Percentiles rank a stretch among this genome's conserved stretches.
Conservation (phyloP, 495 filamentous ascomycete species). For the Daldinia caldariorum region DNA sequence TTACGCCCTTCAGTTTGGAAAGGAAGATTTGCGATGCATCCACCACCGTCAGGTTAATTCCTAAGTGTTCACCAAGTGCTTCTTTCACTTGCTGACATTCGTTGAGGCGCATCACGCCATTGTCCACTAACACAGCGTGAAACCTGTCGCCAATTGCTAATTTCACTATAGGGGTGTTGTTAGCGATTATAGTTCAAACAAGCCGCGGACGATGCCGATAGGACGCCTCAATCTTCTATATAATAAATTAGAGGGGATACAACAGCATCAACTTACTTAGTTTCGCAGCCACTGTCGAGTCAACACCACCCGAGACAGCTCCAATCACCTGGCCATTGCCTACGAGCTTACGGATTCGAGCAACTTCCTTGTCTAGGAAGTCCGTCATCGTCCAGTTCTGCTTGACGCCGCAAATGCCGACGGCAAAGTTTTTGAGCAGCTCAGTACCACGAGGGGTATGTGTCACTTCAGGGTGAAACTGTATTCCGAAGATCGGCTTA, state of each 20-base stretch:
- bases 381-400: slow-evolving; percentile 84
- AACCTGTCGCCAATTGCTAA: slow-evolving; percentile 87
- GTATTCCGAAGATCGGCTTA: slow-evolving; percentile 77
- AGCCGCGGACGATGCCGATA: neutral
- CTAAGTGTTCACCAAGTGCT: slow-evolving; percentile 76
- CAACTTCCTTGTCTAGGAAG: slow-evolving; percentile 82
- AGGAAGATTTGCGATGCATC: slow-evolving; percentile 83
- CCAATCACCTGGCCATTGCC: slow-evolving; percentile 86
- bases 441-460: slow-evolving; percentile 71
- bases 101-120: slow-evolving; percentile 79
- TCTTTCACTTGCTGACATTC: slow-evolving; percentile 84
- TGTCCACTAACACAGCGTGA: slow-evolving; percentile 89
- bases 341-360: slow-evolving; percentile 77
- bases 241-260: neutral
- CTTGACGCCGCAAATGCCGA: slow-evolving; percentile 76
- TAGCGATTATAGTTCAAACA: slow-evolving; percentile 5
- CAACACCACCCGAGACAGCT: slow-evolving; percentile 85
- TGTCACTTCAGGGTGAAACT: slow-evolving; percentile 89
- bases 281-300: slow-evolving; percentile 88
- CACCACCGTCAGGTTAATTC: slow-evolving; percentile 90
- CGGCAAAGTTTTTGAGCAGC: slow-evolving; percentile 81
- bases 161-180: slow-evolving; percentile 43
- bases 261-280: neutral
- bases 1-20: slow-evolving; percentile 73
- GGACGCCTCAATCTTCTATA: neutral